Conservation (phyloP, 805 yeast species). For the Wickerhamiella spandovensis region DNA sequence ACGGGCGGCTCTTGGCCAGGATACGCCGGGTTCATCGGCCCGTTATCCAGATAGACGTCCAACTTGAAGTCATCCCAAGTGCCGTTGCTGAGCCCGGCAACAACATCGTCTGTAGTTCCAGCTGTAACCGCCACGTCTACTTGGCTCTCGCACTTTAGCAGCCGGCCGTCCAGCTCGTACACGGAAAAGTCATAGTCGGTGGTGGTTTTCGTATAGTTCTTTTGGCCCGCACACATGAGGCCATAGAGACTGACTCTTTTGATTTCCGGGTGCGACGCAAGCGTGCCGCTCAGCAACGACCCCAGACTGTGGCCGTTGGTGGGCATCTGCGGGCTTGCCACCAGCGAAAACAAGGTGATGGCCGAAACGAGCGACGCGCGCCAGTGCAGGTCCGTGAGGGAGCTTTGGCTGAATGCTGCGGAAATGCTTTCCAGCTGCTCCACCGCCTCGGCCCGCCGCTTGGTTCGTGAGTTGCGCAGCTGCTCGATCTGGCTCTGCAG, state of each 20-base stretch:
- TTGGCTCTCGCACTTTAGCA: neutral
- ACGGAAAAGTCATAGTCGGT: slow-evolving; percentile 35
- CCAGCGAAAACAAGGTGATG: slow-evolving; percentile 13
- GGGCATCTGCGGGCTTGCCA: slow-evolving; percentile 16
- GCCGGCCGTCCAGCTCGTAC: slow-evolving; percentile 10
- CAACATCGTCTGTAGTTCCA: neutral
- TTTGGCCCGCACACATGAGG: slow-evolving; percentile 38
- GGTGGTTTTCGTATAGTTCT: slow-evolving; percentile 33
- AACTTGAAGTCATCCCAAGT: neutral
- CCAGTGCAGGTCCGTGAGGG: slow-evolving; percentile 12
- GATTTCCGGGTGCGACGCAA: slow-evolving; percentile 47
- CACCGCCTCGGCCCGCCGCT: neutral
- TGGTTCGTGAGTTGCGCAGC: neutral
- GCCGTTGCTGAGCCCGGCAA: neutral
- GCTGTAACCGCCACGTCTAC: neutral
- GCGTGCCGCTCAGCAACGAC: slow-evolving; percentile 15
- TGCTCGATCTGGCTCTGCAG: neutral
- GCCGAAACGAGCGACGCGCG: slow-evolving; percentile 9
- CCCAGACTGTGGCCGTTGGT: slow-evolving; percentile 4
- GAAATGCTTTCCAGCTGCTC: slow-evolving; percentile 3
- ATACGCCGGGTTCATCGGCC: neutral
- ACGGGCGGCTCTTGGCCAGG: slow-evolving; percentile 7
- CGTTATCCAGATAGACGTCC: neutral
- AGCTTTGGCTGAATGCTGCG: neutral
- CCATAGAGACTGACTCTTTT: slow-evolving; percentile 49